Base-by-base conservation (phyloP, 2,329 filamentous ascomycete species). In the Fusarium sublunatum region DNA sequence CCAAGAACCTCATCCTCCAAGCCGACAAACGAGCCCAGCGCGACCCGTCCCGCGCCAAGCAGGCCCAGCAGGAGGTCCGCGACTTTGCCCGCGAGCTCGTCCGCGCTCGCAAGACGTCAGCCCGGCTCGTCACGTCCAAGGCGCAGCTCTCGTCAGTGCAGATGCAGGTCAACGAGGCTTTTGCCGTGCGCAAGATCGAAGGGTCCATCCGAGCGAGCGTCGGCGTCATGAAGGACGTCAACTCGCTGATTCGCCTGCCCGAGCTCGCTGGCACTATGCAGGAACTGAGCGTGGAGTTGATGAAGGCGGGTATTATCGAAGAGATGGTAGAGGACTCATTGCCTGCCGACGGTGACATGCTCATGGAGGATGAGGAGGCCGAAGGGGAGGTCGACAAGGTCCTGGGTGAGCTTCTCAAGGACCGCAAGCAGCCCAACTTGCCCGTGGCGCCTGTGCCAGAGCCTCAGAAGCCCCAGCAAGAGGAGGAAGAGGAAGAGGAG, bases 121-220 rank as follows among this genome's bases (percentile, higher is more conserved):
- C 83, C 28, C 88, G 95, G 5, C 84, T 98, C 35, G 83, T 90
- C 15, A 98, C 94, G 0, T 90, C 89, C 70, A 96, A 96, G 75
- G 95, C 95, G 2, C 95, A 98, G 79, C 86, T 99, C 43, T 88
- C 89, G 74, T 94, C 90, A 67, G 94, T 99, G 39, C 90, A 94
- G 77, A 96, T 98, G 93, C 95, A 98, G 79, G 94, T 99, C 73
- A 92, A 93, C 73, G 94, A 98, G 80, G 93, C 95, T 2, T 98
- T 98, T 77, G 91, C 92, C 2, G 89, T 98, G 70, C 89, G 92
- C 69, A 96, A 96, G 83, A 98, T 99, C 64, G 93, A 98, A 78
- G 94, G 93, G 41, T 93, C 90, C 72, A 93, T 99, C 73, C 86
- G 87, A 67, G 89, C 91, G 38, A 92, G 89, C 69, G 93, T 94